Percentiles rank a stretch among this genome's conserved stretches.
phyloP scores from a whole-genome alignment of 208 protist species.

The Herpetomonas tarakana region DNA sequence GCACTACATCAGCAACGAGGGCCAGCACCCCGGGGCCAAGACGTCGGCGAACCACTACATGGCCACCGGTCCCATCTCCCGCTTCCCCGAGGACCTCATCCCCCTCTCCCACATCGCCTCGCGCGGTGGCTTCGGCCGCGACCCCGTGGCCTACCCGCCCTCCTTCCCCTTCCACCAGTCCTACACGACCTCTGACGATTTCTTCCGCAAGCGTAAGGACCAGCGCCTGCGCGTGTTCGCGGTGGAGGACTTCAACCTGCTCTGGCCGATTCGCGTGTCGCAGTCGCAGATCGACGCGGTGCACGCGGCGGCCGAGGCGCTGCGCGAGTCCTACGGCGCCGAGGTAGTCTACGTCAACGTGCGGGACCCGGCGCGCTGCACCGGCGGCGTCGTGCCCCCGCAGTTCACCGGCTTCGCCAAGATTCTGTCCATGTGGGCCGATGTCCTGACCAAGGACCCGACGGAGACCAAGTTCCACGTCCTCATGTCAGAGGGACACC shows the following conservation, averaged over 20 bases:
- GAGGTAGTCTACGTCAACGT: constrained; percentile 76
- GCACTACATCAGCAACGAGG: constrained; percentile 79
- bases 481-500: constrained; percentile 57
- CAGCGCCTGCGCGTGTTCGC: constrained; percentile 60
- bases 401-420: constrained; percentile 54
- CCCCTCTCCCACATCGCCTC: constrained; percentile 69
- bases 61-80: constrained; percentile 76
- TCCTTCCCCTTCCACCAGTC: constrained; percentile 51
- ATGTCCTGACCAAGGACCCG: constrained; percentile 55
- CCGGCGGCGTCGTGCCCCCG: constrained; percentile 42
- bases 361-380: constrained; percentile 51
- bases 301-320: constrained; percentile 43
- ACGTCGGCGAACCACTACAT: constrained; percentile 81
- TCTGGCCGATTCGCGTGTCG: constrained; percentile 37
- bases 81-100: constrained; percentile 83
- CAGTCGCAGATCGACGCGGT: constrained; percentile 54
- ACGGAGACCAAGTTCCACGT: constrained; percentile 55
- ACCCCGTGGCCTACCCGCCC: constrained; percentile 60
- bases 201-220: neutral
- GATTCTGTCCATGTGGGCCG: constrained; percentile 71
- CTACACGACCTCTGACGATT: constrained; percentile 20
- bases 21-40: constrained; percentile 73
- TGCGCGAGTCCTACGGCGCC: constrained; percentile 50
- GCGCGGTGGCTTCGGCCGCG: constrained; percentile 69
- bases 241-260: constrained; percentile 78